Conservation (phyloP, 768 basidiomycete genomes). For the Pleurotus giganteus region DNA sequence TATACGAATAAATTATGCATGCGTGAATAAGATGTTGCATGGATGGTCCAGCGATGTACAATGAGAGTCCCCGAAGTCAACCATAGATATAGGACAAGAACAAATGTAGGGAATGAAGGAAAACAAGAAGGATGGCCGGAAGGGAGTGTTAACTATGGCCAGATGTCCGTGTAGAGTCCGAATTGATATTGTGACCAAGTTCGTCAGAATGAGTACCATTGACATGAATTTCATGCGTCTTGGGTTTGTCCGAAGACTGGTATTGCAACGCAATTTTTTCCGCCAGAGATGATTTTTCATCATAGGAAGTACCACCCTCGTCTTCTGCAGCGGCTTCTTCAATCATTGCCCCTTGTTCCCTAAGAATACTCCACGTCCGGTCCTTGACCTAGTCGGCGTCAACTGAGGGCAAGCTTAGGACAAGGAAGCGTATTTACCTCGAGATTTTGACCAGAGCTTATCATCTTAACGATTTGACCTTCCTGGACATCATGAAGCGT, state of each 20-base stretch:
- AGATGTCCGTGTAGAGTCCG: neutral
- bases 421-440: conserved; percentile 36
- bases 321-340: conserved; percentile 55
- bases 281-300: conserved; percentile 42
- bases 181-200: too few species aligned
- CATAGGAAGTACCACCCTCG: conserved; percentile 29
- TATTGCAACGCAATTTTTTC: conserved; percentile 37
- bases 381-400: conserved; percentile 48
- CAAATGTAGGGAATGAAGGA: too few species aligned
- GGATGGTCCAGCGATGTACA: too few species aligned
- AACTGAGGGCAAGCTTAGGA: neutral
- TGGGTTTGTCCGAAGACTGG: conserved; percentile 24
- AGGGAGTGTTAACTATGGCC: neutral
- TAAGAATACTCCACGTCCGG: conserved; percentile 51
- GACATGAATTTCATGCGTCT: conserved; percentile 1
- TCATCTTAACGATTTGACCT: conserved; percentile 72
- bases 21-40: too few species aligned
- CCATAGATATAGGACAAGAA: too few species aligned
- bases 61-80: too few species aligned
- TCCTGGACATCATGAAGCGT: conserved; percentile 70
- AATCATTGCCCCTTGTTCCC: conserved; percentile 63
- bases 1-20: too few species aligned
- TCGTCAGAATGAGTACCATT: neutral
- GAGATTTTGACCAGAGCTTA: conserved; percentile 79
- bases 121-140: too few species aligned